These are phyloP conservation scores for Termitomyces sp. DNA, from an alignment of 768 basidiomycete species.

Conservation along the genomic window DNA sequence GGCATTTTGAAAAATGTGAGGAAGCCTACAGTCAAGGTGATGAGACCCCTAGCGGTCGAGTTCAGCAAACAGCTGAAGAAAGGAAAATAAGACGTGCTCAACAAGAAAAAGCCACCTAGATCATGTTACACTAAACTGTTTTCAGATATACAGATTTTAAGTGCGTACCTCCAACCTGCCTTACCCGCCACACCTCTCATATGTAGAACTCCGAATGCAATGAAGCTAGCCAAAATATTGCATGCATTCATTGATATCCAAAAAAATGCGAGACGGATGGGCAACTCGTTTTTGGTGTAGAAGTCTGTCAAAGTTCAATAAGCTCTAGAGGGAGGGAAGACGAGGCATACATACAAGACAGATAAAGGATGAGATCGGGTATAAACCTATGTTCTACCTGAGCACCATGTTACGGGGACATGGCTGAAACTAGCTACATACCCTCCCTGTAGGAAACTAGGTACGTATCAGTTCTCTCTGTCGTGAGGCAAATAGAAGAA, in stretches of 20 bases:
- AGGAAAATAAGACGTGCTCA: constrained; percentile 25
- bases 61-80: background rate
- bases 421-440: constrained; percentile 9
- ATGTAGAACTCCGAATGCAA: constrained; percentile 56
- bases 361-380: constrained; percentile 55
- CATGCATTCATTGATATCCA: constrained; percentile 46
- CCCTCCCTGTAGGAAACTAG: constrained; percentile 41
- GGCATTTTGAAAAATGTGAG: constrained; percentile 55
- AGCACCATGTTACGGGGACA: background rate
- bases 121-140: background rate
- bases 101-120: constrained; percentile 50
- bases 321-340: background rate
- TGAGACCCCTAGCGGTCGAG: constrained; percentile 25
- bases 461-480: background rate
- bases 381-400: constrained; percentile 32
- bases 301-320: constrained; percentile 31
- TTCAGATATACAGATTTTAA: background rate
- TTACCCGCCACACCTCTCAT: constrained; percentile 49
- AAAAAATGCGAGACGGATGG: constrained; percentile 49
- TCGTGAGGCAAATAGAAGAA: background rate
- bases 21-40: constrained; percentile 49
- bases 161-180: constrained; percentile 39
- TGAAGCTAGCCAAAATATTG: constrained; percentile 43
- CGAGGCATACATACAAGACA: constrained; percentile 39
- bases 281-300: constrained; percentile 55